Base-by-base conservation (phyloP, 306 rosid genomes). In the Chamaecrista fasciculata region DNA sequence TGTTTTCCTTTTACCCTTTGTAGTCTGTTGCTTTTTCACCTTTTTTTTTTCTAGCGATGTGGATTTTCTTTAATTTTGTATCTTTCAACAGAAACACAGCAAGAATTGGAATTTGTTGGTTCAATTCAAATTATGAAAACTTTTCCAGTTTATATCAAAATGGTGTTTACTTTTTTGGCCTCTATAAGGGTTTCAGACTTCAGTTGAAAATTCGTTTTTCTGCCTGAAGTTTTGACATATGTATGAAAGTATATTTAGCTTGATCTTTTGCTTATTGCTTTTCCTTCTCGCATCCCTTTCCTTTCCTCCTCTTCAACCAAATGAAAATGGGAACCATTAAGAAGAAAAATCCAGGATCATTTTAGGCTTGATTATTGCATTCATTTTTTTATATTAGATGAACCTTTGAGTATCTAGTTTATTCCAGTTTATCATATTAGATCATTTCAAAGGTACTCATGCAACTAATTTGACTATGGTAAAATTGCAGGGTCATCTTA, bases 401-500 rank as follows among this genome's bases (percentile, higher is more conserved):
- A 58, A 37, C 4, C 12, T 20, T 44, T 52, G 34, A 25, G 24
- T 51, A 28, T 9, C 48, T 19, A 4, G 28, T 31, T 66, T 57
- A 40, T 33, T 40, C 18, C 36, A 60, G 10, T 49, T 39, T 52
- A 63, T 16, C 21, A n/a, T 23, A 67, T n/a, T n/a, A 56, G 44
- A 3, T 36, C 4, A 6, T 20, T 26, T 43, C 16, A 24, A 39
- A 43, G 29, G 66, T n/a, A 61, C 70, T 69, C 37, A 8, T 29
- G 11, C 37, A 56, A 40, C 19, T 71, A 67, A 6, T 49, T 21
- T 73, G 34, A 34, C 51, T 1, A 47, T 68, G 60, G 10, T 71
- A 72, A 28, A 31, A 26, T 70, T 37, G 66, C 77, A 93, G 96
- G 97, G 98, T 71, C 89, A 89, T 52, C 80, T 92, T 80, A 92